Conservation (phyloP, 306 rosid species). For the Ammopiptanthus mongolicus region DNA sequence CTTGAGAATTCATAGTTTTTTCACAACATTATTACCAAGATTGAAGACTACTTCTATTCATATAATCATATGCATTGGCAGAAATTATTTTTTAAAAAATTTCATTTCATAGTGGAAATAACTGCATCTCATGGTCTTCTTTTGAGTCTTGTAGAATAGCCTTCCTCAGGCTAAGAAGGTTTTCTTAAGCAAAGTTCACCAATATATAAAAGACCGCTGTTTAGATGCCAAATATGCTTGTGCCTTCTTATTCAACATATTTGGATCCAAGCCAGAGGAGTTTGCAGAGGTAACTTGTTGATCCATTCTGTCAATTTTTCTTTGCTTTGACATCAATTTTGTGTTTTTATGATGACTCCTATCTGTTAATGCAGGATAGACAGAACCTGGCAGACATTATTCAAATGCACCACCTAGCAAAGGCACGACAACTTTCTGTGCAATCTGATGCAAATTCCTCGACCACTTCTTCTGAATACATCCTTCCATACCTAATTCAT, state of each 20-base stretch:
- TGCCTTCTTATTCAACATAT: slow-evolving; percentile 63
- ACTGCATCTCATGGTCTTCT: slow-evolving; percentile 29
- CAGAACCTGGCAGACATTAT: slow-evolving; percentile 80
- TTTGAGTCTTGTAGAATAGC: slow-evolving; percentile 54
- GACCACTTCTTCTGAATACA: slow-evolving; percentile 74
- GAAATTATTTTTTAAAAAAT: slow-evolving; percentile 16
- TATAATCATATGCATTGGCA: not conserved
- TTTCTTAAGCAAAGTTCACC: slow-evolving; percentile 76
- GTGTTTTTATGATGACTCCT: slow-evolving; percentile 13
- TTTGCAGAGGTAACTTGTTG: slow-evolving; percentile 67
- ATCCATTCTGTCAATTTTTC: not conserved
- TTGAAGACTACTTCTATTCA: slow-evolving; percentile 6
- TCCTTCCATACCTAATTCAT: slow-evolving; percentile 79
- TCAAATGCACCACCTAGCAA: slow-evolving; percentile 83
- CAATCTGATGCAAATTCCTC: slow-evolving; percentile 68
- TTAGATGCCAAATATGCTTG: slow-evolving; percentile 92
- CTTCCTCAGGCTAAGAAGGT: slow-evolving; percentile 74
- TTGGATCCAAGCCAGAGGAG: slow-evolving; percentile 54
- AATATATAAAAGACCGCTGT: slow-evolving; percentile 81
- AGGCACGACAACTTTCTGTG: slow-evolving; percentile 56
- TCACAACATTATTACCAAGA: slow-evolving; percentile 1
- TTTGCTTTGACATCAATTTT: slow-evolving; percentile 17
- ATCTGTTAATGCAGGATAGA: slow-evolving; percentile 57
- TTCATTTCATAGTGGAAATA: slow-evolving; percentile 21
- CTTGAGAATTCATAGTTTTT: slow-evolving; percentile 18